phyloP scores from a whole-genome alignment of 345 rosid genomes.

The Clausena lansium region DNA sequence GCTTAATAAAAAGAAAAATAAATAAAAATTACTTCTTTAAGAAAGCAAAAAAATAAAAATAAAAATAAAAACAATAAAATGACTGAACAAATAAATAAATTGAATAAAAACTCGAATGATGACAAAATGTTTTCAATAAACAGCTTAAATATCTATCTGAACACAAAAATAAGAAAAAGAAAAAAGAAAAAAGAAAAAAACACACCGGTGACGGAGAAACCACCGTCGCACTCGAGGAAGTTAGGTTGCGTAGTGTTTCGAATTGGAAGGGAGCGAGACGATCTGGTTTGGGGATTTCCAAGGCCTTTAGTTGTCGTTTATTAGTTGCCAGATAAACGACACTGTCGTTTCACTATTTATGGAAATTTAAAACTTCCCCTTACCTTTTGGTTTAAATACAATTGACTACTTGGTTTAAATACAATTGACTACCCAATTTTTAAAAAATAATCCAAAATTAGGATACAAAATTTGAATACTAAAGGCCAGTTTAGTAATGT shows the following conservation, averaged over 20 bases:
- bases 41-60: too few relatives aligned
- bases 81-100: not conserved
- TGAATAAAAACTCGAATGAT: not conserved
- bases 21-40: too few relatives aligned
- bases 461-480: too few relatives aligned
- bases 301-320: slow-evolving; percentile 3
- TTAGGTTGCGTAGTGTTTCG: not conserved
- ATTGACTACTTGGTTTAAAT: not conserved
- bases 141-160: not conserved
- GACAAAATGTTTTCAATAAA: not conserved
- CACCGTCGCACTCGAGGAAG: not conserved
- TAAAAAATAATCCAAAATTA: not conserved
- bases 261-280: not conserved
- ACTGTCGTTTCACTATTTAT: not conserved
- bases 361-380: not conserved
- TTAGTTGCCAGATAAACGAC: not conserved
- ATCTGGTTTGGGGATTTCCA: not conserved
- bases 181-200: not conserved
- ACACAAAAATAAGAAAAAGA: not conserved
- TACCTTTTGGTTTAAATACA: not conserved
- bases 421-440: not conserved
- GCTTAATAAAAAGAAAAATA: too few relatives aligned
- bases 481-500: too few relatives aligned
- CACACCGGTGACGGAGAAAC: not conserved
- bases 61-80: not conserved